These are phyloP conservation scores for Chromosphaera perkinsii DNA, from an alignment of 208 protist species.

Conservation along the genomic window DNA sequence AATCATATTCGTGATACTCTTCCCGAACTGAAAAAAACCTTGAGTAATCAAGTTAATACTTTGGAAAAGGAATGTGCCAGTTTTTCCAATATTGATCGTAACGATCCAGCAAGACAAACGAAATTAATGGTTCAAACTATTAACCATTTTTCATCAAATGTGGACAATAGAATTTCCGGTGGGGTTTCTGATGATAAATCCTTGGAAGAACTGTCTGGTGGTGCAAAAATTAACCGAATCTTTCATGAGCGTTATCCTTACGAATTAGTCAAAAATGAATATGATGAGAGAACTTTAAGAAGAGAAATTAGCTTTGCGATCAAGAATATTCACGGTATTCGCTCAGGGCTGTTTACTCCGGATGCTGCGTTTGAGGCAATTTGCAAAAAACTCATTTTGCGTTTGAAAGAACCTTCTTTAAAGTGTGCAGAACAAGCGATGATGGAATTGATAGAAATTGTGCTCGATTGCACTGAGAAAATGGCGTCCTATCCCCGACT, in stretches of 20 bases:
- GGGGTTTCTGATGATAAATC: not conserved
- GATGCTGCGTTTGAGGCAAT: constrained; percentile 90
- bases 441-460: constrained; percentile 85
- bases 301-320: constrained; percentile 31
- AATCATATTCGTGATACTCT: constrained; percentile 85
- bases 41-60: not conserved
- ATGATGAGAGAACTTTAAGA: constrained; percentile 22
- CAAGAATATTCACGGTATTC: constrained; percentile 69
- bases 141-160: constrained; percentile 77
- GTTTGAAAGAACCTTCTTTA: constrained; percentile 42
- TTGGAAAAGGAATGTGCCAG: constrained; percentile 5
- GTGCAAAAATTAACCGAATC: constrained; percentile 83
- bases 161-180: constrained; percentile 51
- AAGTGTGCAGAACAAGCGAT: constrained; percentile 89
- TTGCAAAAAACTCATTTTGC: constrained; percentile 78
- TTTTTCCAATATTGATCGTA: not conserved
- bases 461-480: constrained; percentile 52
- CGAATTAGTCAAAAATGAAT: constrained; percentile 13
- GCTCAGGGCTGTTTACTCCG: constrained; percentile 88
- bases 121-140: constrained; percentile 70
- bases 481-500: constrained; percentile 8
- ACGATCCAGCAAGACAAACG: not conserved
- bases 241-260: constrained; percentile 52
- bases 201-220: constrained; percentile 70
- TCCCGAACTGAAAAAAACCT: constrained; percentile 77